A percentile compares a stretch with the other conserved stretches of the same genome.
Conservation (phyloP, 176 grass and related monocot species). For the Alopecurus myosuroides region DNA sequence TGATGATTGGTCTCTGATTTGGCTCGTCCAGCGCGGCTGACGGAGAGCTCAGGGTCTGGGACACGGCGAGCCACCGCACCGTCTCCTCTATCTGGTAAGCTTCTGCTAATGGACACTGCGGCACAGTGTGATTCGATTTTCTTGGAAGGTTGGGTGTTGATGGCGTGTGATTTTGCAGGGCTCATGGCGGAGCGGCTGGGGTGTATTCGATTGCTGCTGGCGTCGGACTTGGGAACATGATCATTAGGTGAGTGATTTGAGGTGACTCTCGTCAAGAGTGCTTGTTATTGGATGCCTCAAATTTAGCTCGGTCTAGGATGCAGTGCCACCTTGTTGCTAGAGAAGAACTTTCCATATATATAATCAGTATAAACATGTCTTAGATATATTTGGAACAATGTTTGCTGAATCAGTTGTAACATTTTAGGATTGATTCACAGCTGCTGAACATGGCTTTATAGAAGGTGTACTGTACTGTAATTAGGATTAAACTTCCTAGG, state of each 20-base stretch:
- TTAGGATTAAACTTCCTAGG: not conserved
- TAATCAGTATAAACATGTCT: not conserved
- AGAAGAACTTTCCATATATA: not conserved
- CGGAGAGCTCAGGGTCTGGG: conserved; percentile 85
- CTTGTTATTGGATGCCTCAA: not conserved
- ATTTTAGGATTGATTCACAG: not conserved
- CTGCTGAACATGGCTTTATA: not conserved
- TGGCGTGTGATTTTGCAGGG: conserved; percentile 43
- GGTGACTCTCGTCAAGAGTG: not conserved
- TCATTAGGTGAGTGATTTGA: conserved; percentile 47
- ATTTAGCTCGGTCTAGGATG: not conserved
- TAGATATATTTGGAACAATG: not conserved
- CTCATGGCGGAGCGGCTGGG: conserved; percentile 69
- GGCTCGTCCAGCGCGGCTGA: conserved; percentile 52
- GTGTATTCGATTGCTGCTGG: conserved; percentile 63
- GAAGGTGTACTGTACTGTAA: not conserved
- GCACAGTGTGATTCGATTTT: not conserved
- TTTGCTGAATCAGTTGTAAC: not conserved
- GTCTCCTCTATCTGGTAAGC: conserved; percentile 64
- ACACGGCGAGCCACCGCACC: conserved; percentile 65
- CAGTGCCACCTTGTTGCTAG: not conserved
- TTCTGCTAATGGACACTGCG: not conserved
- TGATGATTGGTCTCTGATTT: conserved; percentile 3
- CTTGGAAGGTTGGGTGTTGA: not conserved
- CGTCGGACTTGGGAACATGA: conserved; percentile 38